A percentile compares a stretch with the other conserved stretches of the same genome.
These are phyloP conservation scores for Coemansia sp. DNA, from an alignment of 192 early-diverging fungal genomes.

Conservation along the genomic window DNA sequence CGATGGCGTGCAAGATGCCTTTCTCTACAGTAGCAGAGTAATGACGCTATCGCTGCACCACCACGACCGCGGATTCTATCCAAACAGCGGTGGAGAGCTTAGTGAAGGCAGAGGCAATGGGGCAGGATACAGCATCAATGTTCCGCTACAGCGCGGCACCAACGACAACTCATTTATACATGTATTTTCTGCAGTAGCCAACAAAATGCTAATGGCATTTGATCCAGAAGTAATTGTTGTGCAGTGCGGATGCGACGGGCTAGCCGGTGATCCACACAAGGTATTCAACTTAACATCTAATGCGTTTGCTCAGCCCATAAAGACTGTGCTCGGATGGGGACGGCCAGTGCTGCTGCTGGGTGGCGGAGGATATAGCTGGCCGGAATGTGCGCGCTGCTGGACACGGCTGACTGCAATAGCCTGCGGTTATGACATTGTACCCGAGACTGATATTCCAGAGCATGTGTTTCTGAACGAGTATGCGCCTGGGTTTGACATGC, in stretches of 20 bases:
- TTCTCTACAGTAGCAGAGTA: constrained; percentile 85
- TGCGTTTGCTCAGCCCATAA: constrained; percentile 27
- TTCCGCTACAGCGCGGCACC: constrained; percentile 83
- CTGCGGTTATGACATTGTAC: constrained; percentile 16
- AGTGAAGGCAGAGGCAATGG: constrained; percentile 80
- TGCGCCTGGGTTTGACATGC: constrained; percentile 45
- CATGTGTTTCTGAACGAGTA: constrained; percentile 69
- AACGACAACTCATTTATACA: constrained; percentile 81
- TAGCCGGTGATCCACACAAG: constrained; percentile 49
- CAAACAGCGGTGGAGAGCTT: constrained; percentile 78
- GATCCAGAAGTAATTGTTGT: constrained; percentile 83
- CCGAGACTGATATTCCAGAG: constrained; percentile 59
- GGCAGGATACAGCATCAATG: constrained; percentile 84
- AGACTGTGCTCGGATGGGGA: constrained; percentile 10
- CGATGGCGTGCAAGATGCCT: constrained; percentile 97
- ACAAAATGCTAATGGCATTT: constrained; percentile 68
- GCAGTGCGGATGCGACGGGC: constrained; percentile 77
- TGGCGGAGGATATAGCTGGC: constrained; percentile 86
- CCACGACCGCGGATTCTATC: constrained; percentile 90
- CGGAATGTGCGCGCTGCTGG: constrained; percentile 93
- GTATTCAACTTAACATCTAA: constrained; percentile 42
- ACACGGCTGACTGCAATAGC: constrained; percentile 88
- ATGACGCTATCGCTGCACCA: constrained; percentile 98
- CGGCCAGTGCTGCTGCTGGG: constrained; percentile 38
- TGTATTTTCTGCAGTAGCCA: constrained; percentile 75